Conservation (phyloP, 768 basidiomycete species). For the Termitomyces sp. region DNA sequence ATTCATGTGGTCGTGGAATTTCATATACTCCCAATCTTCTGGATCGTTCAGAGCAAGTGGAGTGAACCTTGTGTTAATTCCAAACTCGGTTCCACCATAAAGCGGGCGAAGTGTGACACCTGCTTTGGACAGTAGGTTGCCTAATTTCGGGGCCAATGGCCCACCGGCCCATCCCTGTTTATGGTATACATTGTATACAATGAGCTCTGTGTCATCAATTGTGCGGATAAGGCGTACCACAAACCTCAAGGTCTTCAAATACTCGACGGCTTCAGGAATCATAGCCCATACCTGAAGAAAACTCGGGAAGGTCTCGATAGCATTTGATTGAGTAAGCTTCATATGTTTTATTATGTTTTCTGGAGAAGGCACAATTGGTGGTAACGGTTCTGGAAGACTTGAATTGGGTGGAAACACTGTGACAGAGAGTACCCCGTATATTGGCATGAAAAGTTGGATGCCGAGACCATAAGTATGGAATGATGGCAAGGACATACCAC, state of each 20-base stretch:
- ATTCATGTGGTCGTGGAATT: slow-evolving; percentile 8
- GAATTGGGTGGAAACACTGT: not conserved
- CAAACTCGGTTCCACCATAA: slow-evolving; percentile 15
- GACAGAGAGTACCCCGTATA: slow-evolving; percentile 10
- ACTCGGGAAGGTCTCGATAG: slow-evolving; percentile 29
- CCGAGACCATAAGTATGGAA: slow-evolving; percentile 32
- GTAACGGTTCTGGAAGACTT: slow-evolving; percentile 13
- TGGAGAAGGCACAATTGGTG: slow-evolving; percentile 10
- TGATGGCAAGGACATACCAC: slow-evolving; percentile 23
- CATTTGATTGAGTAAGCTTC: slow-evolving; percentile 19
- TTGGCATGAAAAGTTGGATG: slow-evolving; percentile 23
- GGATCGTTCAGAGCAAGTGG: slow-evolving; percentile 13
- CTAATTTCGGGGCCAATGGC: slow-evolving; percentile 5
- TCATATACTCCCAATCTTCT: slow-evolving; percentile 14
- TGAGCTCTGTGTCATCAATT: not conserved
- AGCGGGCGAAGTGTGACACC: slow-evolving; percentile 7
- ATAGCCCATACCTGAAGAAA: slow-evolving; percentile 33
- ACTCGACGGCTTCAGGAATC: slow-evolving; percentile 16
- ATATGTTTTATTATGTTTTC: slow-evolving; percentile 32
- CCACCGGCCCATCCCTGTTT: slow-evolving; percentile 11
- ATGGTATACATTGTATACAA: no score
- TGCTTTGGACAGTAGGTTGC: slow-evolving; percentile 6
- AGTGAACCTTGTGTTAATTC: slow-evolving; percentile 4
- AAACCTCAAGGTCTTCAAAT: slow-evolving; percentile 7
- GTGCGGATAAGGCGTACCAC: not conserved